Evolutionary conservation across 2,329 filamentous ascomycete species (phyloP), one percentile per base, ranked within the genome.

Genomic region (Aspergillus amoenus): DNA sequence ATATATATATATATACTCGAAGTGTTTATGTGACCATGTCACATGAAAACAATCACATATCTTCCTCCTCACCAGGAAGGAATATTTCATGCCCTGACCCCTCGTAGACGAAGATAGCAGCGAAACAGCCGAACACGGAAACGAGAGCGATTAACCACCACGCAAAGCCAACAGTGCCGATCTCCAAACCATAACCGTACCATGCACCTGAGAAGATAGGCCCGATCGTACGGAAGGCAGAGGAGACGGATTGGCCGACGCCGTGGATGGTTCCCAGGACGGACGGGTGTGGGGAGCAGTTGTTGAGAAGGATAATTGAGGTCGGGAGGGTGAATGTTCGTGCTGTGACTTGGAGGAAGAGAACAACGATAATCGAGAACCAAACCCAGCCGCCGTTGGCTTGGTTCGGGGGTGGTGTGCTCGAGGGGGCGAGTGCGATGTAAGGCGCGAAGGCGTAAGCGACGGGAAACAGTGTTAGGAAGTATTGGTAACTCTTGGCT

Each of bases 361-460:
- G 78, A 3, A 90, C 85, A 6, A 84, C 68, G 5, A 82, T 78
- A 24, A 92, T 87, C 34, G 85, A 84, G 5, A 82, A 59, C 89
- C 89, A 92, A 43, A 91, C 78, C 41, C 76, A 73, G 9, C 77
- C 61, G 15, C 71, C 73, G 50, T 73, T 75, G 34, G 70, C 70
- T 59, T 75, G 73, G 17, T 64, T 66, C 7, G 73, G 73, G 15
- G 73, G 71, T 8, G 76, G 71, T 2, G 79, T 76, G 1, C 76
- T 69, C 11, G 83, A 86, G 1, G 87, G 88, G 1, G 91, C 81
- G 12, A 92, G 76, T 1, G 88, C 82, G 22, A 93, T 81, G 67
- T 87, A 91, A 0, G 90, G 90, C 1, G 88, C 82, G 17, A 89
- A 70, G n/a, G 84, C 80, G 72, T 93, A 93, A 1, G 86, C 82